phyloP scores from a whole-genome alignment of 176 grass and related monocot species.

The Aegilops tauschii region DNA sequence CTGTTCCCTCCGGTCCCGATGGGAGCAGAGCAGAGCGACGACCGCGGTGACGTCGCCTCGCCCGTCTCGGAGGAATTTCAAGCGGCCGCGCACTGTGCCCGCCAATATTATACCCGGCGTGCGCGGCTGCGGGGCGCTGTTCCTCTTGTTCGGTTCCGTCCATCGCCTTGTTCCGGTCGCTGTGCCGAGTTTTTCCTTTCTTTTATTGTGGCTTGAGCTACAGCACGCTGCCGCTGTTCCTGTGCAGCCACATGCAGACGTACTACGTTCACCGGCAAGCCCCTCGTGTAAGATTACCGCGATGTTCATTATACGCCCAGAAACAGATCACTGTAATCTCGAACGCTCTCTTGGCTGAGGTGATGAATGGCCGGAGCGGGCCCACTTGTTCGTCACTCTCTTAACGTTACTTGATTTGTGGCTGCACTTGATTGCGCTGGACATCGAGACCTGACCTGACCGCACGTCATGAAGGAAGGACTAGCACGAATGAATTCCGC shows the following conservation, averaged over 20 bases:
- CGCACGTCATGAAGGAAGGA: neutral
- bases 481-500: neutral
- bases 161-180: neutral
- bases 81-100: neutral
- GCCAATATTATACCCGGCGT: neutral
- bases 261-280: too few species aligned
- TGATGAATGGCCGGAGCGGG: too few species aligned
- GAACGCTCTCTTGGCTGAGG: too few species aligned
- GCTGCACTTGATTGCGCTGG: neutral
- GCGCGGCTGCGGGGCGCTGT: neutral
- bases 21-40: too few species aligned
- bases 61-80: neutral
- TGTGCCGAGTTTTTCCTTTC: neutral
- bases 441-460: neutral
- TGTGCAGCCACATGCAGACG: too few species aligned
- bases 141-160: neutral
- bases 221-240: neutral
- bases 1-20: neutral
- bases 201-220: neutral
- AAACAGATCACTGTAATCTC: too few species aligned
- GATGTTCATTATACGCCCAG: too few species aligned
- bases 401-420: neutral
- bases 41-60: too few species aligned
- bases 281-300: too few species aligned
- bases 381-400: too few species aligned